A percentile compares a stretch with the other conserved stretches of the same genome.
phyloP scores from a whole-genome alignment of 2,329 filamentous ascomycete species.

The Penicillium sp. region DNA sequence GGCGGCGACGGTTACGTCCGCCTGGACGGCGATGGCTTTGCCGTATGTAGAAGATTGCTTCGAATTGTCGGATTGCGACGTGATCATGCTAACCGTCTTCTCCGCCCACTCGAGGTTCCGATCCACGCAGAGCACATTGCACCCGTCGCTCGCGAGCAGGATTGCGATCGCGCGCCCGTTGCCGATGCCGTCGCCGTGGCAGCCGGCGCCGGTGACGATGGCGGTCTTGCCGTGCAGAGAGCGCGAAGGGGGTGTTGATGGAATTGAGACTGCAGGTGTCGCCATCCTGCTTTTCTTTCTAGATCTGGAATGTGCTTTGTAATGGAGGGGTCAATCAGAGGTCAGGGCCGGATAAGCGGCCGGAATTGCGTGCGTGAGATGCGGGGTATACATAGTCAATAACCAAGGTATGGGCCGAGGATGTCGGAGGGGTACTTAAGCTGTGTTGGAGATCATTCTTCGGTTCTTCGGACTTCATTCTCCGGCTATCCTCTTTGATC shows the following conservation, averaged over 20 bases:
- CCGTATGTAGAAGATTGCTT: conserved; percentile 40
- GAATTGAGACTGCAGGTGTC: background rate
- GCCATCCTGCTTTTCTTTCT: background rate
- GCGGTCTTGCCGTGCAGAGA: conserved; percentile 30
- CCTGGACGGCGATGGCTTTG: conserved; percentile 36
- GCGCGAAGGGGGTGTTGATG: conserved; percentile 7
- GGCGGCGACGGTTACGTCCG: conserved; percentile 59
- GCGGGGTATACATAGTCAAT: background rate
- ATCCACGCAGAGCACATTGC: conserved; percentile 64
- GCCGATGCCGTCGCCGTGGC: conserved; percentile 61
- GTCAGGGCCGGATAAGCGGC: background rate
- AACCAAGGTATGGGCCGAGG: background rate
- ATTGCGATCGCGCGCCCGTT: conserved; percentile 65
- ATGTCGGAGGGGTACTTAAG: background rate
- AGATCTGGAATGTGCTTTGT: background rate
- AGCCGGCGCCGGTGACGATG: conserved; percentile 66
- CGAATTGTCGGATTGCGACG: background rate
- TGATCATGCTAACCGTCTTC: conserved; percentile 60
- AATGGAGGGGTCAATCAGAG: background rate
- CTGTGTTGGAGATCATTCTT: background rate
- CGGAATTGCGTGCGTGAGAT: background rate
- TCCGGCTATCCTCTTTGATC: background rate
- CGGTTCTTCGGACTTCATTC: background rate
- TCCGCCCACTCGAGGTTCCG: conserved; percentile 55
- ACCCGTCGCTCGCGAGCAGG: conserved; percentile 64